phyloP scores from a whole-genome alignment of 2,329 filamentous ascomycete species.

The Aspergillus sp. region DNA sequence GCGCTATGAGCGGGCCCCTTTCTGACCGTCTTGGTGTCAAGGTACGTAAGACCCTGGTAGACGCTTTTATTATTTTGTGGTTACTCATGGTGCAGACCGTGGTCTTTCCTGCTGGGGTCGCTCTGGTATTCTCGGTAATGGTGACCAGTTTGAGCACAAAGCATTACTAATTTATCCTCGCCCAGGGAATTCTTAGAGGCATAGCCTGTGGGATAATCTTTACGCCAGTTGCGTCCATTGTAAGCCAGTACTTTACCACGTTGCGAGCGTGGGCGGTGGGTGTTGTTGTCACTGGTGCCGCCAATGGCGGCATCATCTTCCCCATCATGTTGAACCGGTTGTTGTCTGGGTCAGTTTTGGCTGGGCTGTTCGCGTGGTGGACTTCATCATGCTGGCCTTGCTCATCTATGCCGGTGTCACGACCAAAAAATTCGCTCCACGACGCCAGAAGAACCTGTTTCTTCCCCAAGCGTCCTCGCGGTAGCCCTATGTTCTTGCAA shows the following conservation, averaged over 20 bases:
- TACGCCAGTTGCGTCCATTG: conserved; percentile 38
- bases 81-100: no score
- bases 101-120: conserved; percentile 7
- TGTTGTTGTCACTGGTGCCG: conserved; percentile 13
- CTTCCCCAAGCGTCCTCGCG: no score
- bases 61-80: no score
- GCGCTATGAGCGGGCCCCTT: no score
- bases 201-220: conserved; percentile 31
- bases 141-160: conserved; percentile 50
- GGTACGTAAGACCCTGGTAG: no score
- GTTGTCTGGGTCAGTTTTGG: background rate
- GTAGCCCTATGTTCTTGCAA: no score
- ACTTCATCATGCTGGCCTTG: no score
- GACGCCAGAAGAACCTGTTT: no score
- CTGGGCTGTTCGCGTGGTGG: no score
- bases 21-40: no score
- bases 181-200: conserved; percentile 7
- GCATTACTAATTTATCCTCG: conserved; percentile 44
- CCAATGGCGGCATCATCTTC: background rate
- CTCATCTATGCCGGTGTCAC: no score
- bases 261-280: conserved; percentile 41
- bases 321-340: background rate
- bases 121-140: conserved; percentile 52
- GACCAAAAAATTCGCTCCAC: no score
- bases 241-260: conserved; percentile 41